Percentiles rank a stretch among this genome's conserved stretches.
Conservation (phyloP, 129 eudicot species). For the Pulicaria dysenterica region DNA sequence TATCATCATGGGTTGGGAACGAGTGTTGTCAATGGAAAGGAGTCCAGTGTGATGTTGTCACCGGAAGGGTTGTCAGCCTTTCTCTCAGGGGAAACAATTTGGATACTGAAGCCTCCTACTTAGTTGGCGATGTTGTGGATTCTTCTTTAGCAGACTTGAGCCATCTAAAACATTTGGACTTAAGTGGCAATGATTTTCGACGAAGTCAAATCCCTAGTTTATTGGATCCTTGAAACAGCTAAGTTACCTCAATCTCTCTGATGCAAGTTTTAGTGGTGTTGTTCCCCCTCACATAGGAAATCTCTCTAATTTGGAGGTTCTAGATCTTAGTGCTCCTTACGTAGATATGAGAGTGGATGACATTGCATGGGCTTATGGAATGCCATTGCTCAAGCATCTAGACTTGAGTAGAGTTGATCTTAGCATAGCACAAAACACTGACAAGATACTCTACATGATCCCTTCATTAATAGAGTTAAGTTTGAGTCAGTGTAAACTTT, state of each 20-base stretch:
- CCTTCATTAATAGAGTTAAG: conserved; percentile 12
- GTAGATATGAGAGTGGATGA: background rate
- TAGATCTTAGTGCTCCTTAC: background rate
- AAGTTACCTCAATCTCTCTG: background rate
- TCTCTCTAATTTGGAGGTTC: background rate
- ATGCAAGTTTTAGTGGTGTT: background rate
- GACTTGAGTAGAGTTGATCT: conserved; percentile 11
- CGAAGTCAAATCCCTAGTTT: background rate
- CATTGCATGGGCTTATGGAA: background rate
- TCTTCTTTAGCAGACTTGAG: background rate
- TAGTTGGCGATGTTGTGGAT: background rate
- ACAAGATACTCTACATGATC: background rate
- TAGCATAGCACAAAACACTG: background rate
- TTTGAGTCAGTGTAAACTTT: conserved; percentile 3
- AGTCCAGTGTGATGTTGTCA: background rate
- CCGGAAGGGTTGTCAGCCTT: background rate
- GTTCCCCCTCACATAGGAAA: background rate
- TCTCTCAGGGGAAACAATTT: background rate
- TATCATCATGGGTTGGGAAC: conserved; percentile 11
- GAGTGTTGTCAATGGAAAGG: conserved; percentile 14
- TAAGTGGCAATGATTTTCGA: background rate
- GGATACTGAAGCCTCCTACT: background rate
- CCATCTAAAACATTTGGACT: background rate
- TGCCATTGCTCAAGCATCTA: conserved; percentile 9
- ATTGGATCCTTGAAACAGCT: background rate